Percentiles rank a stretch among this genome's conserved stretches.
Conservation (phyloP, 2,329 filamentous ascomycete genomes). For the Cadophora malorum region DNA sequence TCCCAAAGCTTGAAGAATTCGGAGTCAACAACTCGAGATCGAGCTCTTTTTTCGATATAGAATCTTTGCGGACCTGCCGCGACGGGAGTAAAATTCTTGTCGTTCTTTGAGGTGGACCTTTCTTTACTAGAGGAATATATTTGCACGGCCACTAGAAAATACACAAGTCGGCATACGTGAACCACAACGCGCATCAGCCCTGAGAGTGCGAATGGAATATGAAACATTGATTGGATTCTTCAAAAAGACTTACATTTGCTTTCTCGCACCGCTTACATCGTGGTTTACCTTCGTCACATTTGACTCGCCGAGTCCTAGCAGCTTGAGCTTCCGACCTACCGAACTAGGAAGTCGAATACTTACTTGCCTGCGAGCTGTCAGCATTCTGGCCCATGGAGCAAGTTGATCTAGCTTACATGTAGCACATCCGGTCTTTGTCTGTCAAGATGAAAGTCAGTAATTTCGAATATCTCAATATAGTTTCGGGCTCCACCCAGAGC, state of each 20-base stretch:
- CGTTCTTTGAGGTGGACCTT: neutral
- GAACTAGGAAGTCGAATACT: neutral
- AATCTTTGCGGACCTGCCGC: neutral
- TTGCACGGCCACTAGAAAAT: slow-evolving; percentile 10
- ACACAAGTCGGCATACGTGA: neutral
- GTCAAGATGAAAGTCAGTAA: neutral
- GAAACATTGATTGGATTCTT: no score
- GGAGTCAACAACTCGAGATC: neutral
- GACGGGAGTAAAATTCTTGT: neutral
- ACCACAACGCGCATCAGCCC: no score
- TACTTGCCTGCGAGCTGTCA: slow-evolving; percentile 6
- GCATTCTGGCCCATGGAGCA: neutral
- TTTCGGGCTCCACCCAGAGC: neutral
- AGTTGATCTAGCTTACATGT: slow-evolving; percentile 5
- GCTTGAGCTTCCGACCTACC: neutral
- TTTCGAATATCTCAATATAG: neutral
- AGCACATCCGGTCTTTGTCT: slow-evolving; percentile 8
- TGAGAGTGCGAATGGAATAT: no score
- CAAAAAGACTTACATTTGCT: neutral
- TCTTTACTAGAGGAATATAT: neutral
- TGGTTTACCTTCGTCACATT: slow-evolving; percentile 25
- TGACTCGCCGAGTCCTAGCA: slow-evolving; percentile 23
- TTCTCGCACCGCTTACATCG: slow-evolving; percentile 13
- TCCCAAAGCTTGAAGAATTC: neutral
- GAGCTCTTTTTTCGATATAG: neutral